Base-by-base conservation (phyloP, 2,329 filamentous ascomycete species). In the Talaromyces sp. region DNA sequence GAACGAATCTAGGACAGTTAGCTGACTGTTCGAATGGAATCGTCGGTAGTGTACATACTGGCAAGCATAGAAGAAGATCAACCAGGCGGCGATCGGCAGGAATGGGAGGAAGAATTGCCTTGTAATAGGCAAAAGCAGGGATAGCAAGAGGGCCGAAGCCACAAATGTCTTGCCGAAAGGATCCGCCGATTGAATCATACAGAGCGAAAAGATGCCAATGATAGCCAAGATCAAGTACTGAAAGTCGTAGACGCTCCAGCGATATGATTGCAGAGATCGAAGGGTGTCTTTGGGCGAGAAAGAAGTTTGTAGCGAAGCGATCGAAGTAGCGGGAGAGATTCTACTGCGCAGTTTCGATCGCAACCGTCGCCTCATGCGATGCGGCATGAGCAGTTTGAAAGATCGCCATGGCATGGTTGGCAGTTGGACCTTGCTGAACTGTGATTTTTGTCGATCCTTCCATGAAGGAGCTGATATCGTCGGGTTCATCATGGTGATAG, bases 61-160 rank as follows among this genome's bases (percentile, higher is more conserved):
- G 82, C 90, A 95, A 67, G 89, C 88, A 76, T 95, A 96, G 80
- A 96, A 97, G 75, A 96, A 91, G 56, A 97, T 81, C 44, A 97
- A 82, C 86, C 93, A 98, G 25, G 87, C 88, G 76, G 91, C 88
- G 67, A 96, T 91, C 6, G 91, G 89, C 64, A 95, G 82, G 60
- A 92, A 92, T 9, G 93, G 93, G 46, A 96, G 82, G 74, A 96
- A 92, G 76, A 97, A 96, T 75, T 98, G 93, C 67, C 91, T 85
- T 3, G 93, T 96, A 58, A 91, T 84, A 6, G 93, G 93, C 76
- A 96, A 84, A 50, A 93, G 81, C 42, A 96, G 81, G 35, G 92
- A 86, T 68, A 86, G 80, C 64, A 89, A 80, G 65, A 93, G 82
- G 60, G 86, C 81, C 1, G 88, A 82, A 14, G 91, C 83, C 46